Evolutionary conservation across 176 grass and related monocot genomes (phyloP), one percentile per base, ranked within the genome.

Genomic region (Microstegium vimineum): DNA sequence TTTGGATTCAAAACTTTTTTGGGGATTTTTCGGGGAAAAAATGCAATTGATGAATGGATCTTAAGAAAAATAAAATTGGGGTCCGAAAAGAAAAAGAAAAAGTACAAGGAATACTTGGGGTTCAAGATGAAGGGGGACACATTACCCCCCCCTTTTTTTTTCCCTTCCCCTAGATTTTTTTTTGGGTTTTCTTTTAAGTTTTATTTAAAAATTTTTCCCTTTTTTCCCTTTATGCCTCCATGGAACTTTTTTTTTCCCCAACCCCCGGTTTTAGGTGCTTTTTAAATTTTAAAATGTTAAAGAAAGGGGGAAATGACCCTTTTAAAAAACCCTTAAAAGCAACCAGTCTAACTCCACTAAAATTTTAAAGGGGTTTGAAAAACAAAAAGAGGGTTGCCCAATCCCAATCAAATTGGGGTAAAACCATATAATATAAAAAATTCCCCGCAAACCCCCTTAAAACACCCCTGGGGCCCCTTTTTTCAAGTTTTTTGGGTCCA

Each of bases 1-100:
- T 93, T 65, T 99, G 96, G 96, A 95, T 99, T 99, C 96, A 62
- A 99, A 99, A 88, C 96, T 95, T 78, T 86, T 99, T 87, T 99
- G 77, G 83, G n/a, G n/a, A n/a, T n/a, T n/a, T n/a, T n/a, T 95
- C 63, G 95, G 95, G 93, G 93, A n/a, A n/a, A 99, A 87, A 93
- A 99, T 90, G 96, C 96, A 66, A 99, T 99, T 3, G 96, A 99
- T 90, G 96, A 99, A 84, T 99, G 93, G 96, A 95, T 99, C 82
- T 40, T 93, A 79, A 94, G 93, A 45, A 93, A 95, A 87, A 95
- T 99, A 47, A 90, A 85, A n/a, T n/a, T 90, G 95, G 69, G 83
- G 83, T 99, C n/a, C 85, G 93, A 79, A 93, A 83, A 75, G 92
- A 93, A 30, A 85, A 91, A 84, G 59, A 92, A 62, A 84, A 95